Evolutionary conservation across 2,329 filamentous ascomycete genomes (phyloP), one percentile per base, ranked within the genome.

Genomic region (Didymella segeticola): DNA sequence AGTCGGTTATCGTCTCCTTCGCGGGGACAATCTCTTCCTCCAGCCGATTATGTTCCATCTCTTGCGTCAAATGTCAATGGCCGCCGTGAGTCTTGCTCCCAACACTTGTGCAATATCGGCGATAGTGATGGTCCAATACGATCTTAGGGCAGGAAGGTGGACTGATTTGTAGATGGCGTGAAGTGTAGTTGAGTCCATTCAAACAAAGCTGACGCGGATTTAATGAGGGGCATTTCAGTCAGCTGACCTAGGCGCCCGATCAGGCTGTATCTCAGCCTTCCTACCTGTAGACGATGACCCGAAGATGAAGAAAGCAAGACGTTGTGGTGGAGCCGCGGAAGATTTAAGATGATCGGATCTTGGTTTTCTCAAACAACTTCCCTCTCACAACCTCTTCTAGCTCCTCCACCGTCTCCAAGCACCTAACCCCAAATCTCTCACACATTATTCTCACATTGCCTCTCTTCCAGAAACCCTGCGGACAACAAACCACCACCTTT

Each of bases 401-500:
- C 15, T 77, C 76, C 2, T 76, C 74, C 19, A 79, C 61, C 4
- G 66, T 77, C 2, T 75, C 76, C 26, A 81, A 63, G 51, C 84
- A 63, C 31, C 74, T 64, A 8, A 85, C 70, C 0, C 71, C 76
- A 59, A 79, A 82, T 51, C 75, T 76, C 53, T 27, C 42, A 57
- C 79, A 82, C 5, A 86, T 79, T 12, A 85, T 75, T 67, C 84
- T 77, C 41, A 89, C 84, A 62, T 89, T 86, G 0, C 85, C 86
- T 38, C 78, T 79, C 71, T 87, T 87, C 62, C 70, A 78, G 60
- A 84, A 89, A 0, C 78, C 81, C 23, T 77, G 66, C 1, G 79
- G 76, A 51, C 80, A 84, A 25, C 80, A 80, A 1, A 86, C 83
- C 14, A 87, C 71, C 1, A 73, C 75, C 63, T 79, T 82, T 1